Evolutionary conservation across 306 rosid genomes (phyloP).

Genomic region (Carpinus viminea): DNA sequence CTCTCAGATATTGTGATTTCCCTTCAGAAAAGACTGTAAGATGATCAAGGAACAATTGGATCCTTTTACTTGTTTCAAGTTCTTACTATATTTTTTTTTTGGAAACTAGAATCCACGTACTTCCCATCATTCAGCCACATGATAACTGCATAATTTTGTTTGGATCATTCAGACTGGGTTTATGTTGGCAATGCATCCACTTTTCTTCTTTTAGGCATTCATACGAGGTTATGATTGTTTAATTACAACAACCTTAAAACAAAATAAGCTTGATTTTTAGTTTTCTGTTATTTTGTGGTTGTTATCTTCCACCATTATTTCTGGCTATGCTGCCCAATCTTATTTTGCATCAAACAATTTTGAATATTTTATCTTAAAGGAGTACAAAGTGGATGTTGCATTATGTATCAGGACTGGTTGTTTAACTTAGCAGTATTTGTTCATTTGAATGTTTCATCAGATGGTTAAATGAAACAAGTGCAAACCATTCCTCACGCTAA

Average conservation of each 20-base stretch:
- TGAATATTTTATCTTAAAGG: neutral
- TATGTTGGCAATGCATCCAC: constrained; percentile 4
- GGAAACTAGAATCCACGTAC: neutral
- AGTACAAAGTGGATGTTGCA: neutral
- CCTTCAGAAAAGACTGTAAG: constrained; percentile 57
- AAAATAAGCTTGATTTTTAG: neutral
- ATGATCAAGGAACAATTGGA: constrained; percentile 16
- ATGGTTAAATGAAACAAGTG: neutral
- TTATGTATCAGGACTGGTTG: neutral
- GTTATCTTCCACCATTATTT: neutral
- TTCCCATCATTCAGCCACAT: neutral
- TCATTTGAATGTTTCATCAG: neutral
- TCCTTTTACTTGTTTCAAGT: constrained; percentile 19
- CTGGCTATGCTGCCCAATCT: neutral
- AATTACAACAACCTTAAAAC: neutral
- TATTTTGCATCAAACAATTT: neutral
- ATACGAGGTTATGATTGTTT: neutral
- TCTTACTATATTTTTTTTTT: constrained; percentile 5
- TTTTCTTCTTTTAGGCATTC: neutral
- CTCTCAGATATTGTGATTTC: constrained; percentile 71
- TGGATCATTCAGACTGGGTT: neutral
- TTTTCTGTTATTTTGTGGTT: neutral
- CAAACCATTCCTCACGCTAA: neutral
- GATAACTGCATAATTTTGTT: neutral
- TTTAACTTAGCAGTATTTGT: neutral